These are phyloP conservation scores for Agastache rugosa DNA, from an alignment of 257 asterid genomes.

Conservation along the genomic window DNA sequence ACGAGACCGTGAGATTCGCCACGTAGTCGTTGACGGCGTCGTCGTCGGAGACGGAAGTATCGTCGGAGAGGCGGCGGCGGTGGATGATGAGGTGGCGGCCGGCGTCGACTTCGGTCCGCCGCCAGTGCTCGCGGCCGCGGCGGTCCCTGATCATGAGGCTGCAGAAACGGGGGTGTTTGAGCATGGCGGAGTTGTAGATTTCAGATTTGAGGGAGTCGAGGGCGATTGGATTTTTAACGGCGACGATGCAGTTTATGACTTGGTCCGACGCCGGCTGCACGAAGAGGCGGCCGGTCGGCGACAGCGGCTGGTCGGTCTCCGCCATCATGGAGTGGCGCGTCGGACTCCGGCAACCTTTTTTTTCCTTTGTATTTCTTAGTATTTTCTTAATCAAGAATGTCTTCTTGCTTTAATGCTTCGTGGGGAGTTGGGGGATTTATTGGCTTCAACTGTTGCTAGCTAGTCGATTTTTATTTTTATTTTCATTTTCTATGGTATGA, in stretches of 20 bases:
- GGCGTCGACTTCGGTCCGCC: conserved; percentile 53
- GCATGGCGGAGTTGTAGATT: conserved; percentile 49
- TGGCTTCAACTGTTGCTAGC: not conserved
- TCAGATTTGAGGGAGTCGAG: conserved; percentile 48
- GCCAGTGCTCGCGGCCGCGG: conserved; percentile 70
- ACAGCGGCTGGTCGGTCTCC: conserved; percentile 58
- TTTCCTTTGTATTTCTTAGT: not conserved
- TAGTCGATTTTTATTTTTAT: too few species aligned
- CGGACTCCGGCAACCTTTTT: not conserved
- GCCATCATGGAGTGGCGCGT: not conserved
- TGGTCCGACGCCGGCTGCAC: conserved; percentile 54
- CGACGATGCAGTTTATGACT: conserved; percentile 59
- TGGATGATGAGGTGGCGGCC: conserved; percentile 63
- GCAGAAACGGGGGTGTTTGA: conserved; percentile 71
- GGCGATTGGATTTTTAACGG: conserved; percentile 45
- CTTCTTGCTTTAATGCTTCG: not conserved
- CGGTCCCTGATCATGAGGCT: conserved; percentile 68
- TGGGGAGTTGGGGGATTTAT: not conserved
- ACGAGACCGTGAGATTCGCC: conserved; percentile 57
- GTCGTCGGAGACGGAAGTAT: conserved; percentile 46
- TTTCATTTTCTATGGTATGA: too few species aligned
- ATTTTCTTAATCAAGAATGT: not conserved
- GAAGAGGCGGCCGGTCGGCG: conserved; percentile 79
- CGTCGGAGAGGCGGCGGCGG: conserved; percentile 40
- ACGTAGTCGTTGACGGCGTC: conserved; percentile 67